Base-by-base conservation (phyloP, 1,284 basidiomycete species). In the Pisolithus thermaeus region DNA sequence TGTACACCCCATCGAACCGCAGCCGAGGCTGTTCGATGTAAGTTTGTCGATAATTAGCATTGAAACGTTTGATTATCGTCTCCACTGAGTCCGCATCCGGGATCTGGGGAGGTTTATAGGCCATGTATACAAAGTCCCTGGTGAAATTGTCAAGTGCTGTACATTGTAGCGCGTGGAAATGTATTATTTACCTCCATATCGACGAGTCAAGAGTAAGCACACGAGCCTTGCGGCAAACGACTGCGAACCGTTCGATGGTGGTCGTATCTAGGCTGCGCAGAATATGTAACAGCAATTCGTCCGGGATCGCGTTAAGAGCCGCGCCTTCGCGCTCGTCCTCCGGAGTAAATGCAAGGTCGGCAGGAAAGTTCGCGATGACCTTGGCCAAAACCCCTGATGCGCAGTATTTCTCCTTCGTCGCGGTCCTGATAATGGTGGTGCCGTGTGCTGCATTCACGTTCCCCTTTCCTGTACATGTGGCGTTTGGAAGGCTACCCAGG, bases 1-100 rank as follows among this genome's bases (percentile, higher is more conserved):
- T 94, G 66, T 94, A 95, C 16, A 92, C 83, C 4, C 92, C 92
- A 57, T 95, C 92, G 58, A 88, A 69, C 40, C 92, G 81, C 37
- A 95, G 66, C 35, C 92, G 79, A 14, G 92, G 91, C 56, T 90
- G 85, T 63, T 92, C 87, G 41, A 95, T 79, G 63, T 81, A 89
- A 5, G 88, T 68, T 23, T 84, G 81, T 37, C 92, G 78, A 70
- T 83, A 91, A 64, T 91, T 82, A 46, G 71, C 76, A 46, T 69
- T 64, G 63, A 83, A 84, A 38, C 69, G 69, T 25, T 75, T 65
- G 6, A 83, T 70, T 16, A 90, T 69, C 2, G 72, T 64, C 32
- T 71, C 62, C 47, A 87, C 58, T 16, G 70, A 64, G 35, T 77
- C 69, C 25, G 74, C 66, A 37, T 76, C 71, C 2, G 73, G 58